Evolutionary conservation across 352 stramenopile genomes (phyloP), one percentile per base, ranked within the genome.

Genomic region (Globisporangium yorkense): DNA sequence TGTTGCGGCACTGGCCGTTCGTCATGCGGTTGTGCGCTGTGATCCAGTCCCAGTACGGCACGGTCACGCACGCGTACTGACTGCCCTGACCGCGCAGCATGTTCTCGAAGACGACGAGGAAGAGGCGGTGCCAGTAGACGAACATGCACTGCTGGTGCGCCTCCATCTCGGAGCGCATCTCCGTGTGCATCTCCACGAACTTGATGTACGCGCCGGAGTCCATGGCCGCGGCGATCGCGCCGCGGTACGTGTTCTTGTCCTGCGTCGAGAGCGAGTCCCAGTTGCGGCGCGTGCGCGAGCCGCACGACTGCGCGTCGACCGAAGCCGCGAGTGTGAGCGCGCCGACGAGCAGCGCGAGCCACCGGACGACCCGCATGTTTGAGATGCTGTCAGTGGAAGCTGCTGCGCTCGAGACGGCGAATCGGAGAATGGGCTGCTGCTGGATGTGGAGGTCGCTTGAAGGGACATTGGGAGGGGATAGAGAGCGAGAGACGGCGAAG

Each of bases 11-110:
- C 3, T 68, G 40, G 13, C 73, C 67, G 7, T 67, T 70, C 7
- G 63, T 46, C 6, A 69, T 62, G 3, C 66, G 65, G 50, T 68
- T 75, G 51, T 80, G 72, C 21, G 74, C 77, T 5, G 67, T 77
- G 12, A 91, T 63, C 63, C 74, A 89, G 69, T 94, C 85, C 74
- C 77, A 94, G 62, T 90, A 92, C 40, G 83, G 85, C 20, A 94
- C 51, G 13, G 85, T 93, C 31, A 93, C 66, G 61, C 85, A 94
- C 13, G 68, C 73, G 35, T 72, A 93, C 44, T 71, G 40, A 0
- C 59, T 13, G 6, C 71, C 76, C 54, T 88, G 74, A 1, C 55
- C 70, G 44, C 83, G 85, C 5, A 94, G 66, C 80, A 94, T 92
- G 67, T 92, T 94, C 60, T 94, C 84, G 57, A 86, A 94, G 2